These are phyloP conservation scores for Chaetomiaceae sp. DNA, from an alignment of 2,329 filamentous ascomycete genomes.

Conservation along the genomic window DNA sequence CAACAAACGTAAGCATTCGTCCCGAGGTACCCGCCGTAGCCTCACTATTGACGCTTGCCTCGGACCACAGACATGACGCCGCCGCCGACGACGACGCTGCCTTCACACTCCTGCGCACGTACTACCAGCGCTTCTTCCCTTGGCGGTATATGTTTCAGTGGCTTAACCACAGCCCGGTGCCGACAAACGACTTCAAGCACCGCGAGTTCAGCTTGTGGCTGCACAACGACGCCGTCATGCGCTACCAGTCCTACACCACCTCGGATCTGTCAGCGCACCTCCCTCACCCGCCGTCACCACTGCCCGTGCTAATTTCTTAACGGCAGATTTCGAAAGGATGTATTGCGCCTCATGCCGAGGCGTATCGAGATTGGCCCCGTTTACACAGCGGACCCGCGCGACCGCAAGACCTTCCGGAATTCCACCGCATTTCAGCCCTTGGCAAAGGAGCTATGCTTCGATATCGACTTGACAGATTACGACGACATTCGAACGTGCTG, in stretches of 20 bases:
- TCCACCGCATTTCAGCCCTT: conserved; percentile 77
- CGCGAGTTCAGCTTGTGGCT: conserved; percentile 95
- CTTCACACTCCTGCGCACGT: conserved; percentile 80
- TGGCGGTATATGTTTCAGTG: conserved; percentile 95
- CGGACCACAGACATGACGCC: conserved; percentile 31
- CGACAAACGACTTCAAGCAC: conserved; percentile 81
- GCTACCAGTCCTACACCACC: conserved; percentile 69
- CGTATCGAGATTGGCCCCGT: conserved; percentile 99
- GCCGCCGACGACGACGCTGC: conserved; percentile 50
- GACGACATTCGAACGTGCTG: conserved; percentile 96
- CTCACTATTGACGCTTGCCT: no score
- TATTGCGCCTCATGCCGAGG: conserved; percentile 78
- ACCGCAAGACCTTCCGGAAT: conserved; percentile 81
- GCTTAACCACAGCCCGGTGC: conserved; percentile 88
- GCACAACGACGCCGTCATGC: conserved; percentile 84
- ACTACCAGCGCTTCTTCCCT: conserved; percentile 93
- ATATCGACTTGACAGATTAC: conserved; percentile 99
- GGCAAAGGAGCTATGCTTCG: conserved; percentile 92
- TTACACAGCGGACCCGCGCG: conserved; percentile 87
- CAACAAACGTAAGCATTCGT: conserved; percentile 22
- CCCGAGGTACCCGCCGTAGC: no score
- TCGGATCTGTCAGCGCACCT: conserved; percentile 42
- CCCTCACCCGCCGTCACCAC: background rate
- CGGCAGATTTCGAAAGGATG: conserved; percentile 75
- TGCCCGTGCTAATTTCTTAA: conserved; percentile 3